Conservation (phyloP, 805 yeast genomes). For the Pichia sporocuriosa region DNA sequence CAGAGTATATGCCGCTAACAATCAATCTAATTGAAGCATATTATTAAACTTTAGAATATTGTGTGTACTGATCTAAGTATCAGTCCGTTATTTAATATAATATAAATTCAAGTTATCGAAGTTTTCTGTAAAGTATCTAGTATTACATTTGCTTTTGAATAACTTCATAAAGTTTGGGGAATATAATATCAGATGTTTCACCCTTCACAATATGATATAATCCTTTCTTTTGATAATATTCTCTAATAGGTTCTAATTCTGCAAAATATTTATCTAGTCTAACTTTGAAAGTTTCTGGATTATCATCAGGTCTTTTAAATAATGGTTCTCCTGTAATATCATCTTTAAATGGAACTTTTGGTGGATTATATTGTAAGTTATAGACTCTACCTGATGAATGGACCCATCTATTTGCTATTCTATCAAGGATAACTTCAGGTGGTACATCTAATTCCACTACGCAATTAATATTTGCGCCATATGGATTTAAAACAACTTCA, state of each 20-base stretch:
- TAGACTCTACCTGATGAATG: conserved; percentile 88
- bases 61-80: too few relatives aligned
- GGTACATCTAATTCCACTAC: conserved; percentile 89
- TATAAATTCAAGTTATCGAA: too few relatives aligned
- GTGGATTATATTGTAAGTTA: conserved; percentile 83
- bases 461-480: conserved; percentile 47
- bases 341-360: conserved; percentile 71
- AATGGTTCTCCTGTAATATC: conserved; percentile 88
- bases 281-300: conserved; percentile 60
- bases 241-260: conserved; percentile 57
- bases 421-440: conserved; percentile 67
- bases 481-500: conserved; percentile 35
- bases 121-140: too few relatives aligned
- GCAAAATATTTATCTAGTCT: conserved; percentile 58
- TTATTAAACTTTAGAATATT: too few relatives aligned
- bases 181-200: conserved; percentile 76
- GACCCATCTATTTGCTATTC: conserved; percentile 82
- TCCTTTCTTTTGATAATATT: conserved; percentile 46
- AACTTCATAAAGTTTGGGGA: conserved; percentile 53
- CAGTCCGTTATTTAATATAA: too few relatives aligned
- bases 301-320: conserved; percentile 76
- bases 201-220: conserved; percentile 59
- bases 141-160: conserved; percentile 31
- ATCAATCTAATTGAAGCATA: too few relatives aligned
- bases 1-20: too few relatives aligned